Evolutionary conservation across 495 filamentous ascomycete species (phyloP).

Genomic region (Aspergillus ostianus): DNA sequence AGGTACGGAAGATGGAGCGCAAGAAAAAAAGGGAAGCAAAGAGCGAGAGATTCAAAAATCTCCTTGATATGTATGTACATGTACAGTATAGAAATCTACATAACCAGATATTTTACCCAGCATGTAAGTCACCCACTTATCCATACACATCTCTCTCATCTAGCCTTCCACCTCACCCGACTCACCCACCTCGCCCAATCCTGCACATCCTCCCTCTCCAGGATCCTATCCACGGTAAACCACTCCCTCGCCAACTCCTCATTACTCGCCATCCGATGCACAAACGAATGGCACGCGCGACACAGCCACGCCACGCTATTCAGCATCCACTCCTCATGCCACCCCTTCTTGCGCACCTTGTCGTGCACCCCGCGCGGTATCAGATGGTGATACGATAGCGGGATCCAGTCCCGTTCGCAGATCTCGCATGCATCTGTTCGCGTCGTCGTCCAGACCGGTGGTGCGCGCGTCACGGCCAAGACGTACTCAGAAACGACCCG

Average conservation of each 20-base stretch:
- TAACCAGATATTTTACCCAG: too few species aligned
- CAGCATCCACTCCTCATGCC: constrained; percentile 73
- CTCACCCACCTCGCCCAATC: constrained; percentile 69
- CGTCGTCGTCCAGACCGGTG: constrained; percentile 58
- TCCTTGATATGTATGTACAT: neutral
- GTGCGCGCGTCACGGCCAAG: constrained; percentile 49
- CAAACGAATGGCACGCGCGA: constrained; percentile 81
- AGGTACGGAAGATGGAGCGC: neutral
- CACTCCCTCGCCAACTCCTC: constrained; percentile 77
- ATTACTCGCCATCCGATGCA: constrained; percentile 72
- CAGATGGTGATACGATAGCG: constrained; percentile 79
- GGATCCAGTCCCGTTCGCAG: constrained; percentile 75
- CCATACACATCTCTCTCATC: constrained; percentile 26
- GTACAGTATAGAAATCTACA: too few species aligned
- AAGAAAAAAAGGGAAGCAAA: neutral
- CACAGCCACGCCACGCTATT: constrained; percentile 88
- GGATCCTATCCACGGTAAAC: constrained; percentile 67
- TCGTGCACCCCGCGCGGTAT: constrained; percentile 74
- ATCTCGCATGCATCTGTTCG: constrained; percentile 69
- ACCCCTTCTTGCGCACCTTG: constrained; percentile 77
- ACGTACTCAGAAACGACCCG: constrained; percentile 63
- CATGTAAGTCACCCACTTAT: too few species aligned
- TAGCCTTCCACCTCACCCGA: constrained; percentile 62
- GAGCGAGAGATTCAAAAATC: neutral
- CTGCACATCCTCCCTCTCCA: constrained; percentile 69